A percentile compares a stretch with the other conserved stretches of the same genome.
Evolutionary conservation across 805 yeast species (phyloP).

Genomic region (Yarrowia sp.): DNA sequence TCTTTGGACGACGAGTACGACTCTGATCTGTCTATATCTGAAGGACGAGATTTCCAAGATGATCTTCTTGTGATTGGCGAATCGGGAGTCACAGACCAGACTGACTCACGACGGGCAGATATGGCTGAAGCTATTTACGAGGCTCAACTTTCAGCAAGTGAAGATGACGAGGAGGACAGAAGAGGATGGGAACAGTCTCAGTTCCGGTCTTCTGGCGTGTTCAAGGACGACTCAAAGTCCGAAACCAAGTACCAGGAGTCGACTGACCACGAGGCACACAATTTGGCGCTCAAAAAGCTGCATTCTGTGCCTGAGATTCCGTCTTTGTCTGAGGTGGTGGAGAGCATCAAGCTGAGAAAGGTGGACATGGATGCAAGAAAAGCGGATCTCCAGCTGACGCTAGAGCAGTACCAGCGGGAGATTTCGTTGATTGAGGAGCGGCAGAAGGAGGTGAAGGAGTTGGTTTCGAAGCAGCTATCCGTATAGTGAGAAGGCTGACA

Average conservation of each 20-base stretch:
- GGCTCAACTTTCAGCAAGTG: slow-evolving; percentile 32
- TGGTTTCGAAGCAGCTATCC: slow-evolving; percentile 6
- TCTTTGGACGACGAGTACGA: slow-evolving; percentile 13
- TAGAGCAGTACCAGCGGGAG: slow-evolving; percentile 38
- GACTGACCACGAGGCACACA: slow-evolving; percentile 9
- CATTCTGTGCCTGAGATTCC: slow-evolving; percentile 14
- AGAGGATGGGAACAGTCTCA: slow-evolving; percentile 20
- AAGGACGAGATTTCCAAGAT: slow-evolving; percentile 27
- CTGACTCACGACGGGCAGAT: slow-evolving; percentile 4
- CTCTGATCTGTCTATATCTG: slow-evolving; percentile 22
- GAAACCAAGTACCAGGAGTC: slow-evolving; percentile 5
- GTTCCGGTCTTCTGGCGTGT: slow-evolving; percentile 25
- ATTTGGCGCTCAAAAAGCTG: slow-evolving; percentile 19
- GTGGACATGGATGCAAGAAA: not conserved
- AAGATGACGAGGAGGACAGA: slow-evolving; percentile 25
- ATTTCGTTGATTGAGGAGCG: slow-evolving; percentile 22
- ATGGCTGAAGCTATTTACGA: slow-evolving; percentile 34
- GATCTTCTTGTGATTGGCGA: slow-evolving; percentile 12
- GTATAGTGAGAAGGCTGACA: not conserved
- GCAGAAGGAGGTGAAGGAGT: slow-evolving; percentile 9
- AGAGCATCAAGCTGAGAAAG: not conserved
- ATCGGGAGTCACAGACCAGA: slow-evolving; percentile 15
- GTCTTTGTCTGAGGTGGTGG: slow-evolving; percentile 10
- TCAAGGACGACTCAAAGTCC: slow-evolving; percentile 7
- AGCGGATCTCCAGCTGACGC: slow-evolving; percentile 21